Percentiles rank a stretch among this genome's conserved stretches.
These are phyloP conservation scores for Hypoxylon intermedium DNA, from an alignment of 495 filamentous ascomycete genomes.

Conservation along the genomic window DNA sequence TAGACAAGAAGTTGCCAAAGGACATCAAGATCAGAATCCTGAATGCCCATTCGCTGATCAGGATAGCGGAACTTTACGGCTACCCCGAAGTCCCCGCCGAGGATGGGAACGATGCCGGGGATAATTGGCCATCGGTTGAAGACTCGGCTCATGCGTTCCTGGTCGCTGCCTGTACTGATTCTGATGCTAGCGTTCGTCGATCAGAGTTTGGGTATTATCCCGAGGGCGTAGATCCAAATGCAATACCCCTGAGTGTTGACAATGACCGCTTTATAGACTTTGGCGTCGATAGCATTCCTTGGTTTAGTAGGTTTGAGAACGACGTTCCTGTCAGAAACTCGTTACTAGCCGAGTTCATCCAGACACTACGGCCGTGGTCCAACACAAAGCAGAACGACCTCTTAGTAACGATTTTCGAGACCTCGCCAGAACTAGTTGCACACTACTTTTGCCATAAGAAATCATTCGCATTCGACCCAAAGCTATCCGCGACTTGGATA, in stretches of 20 bases:
- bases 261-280: conserved; percentile 64
- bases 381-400: conserved; percentile 82
- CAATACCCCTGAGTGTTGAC: conserved; percentile 46
- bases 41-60: conserved; percentile 70
- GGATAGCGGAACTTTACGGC: conserved; percentile 74
- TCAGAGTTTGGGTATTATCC: conserved; percentile 76
- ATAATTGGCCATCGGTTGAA: conserved; percentile 53
- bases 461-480: conserved; percentile 87
- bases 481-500: conserved; percentile 90
- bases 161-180: conserved; percentile 72
- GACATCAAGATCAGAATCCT: conserved; percentile 76
- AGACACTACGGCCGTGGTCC: conserved; percentile 82
- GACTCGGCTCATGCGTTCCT: conserved; percentile 74
- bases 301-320: conserved; percentile 69
- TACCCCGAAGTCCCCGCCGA: conserved; percentile 54
- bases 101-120: conserved; percentile 25
- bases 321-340: conserved; percentile 77
- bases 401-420: conserved; percentile 76
- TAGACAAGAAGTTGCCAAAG: conserved; percentile 71
- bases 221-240: conserved; percentile 66
- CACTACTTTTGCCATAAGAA: conserved; percentile 82
- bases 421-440: conserved; percentile 82
- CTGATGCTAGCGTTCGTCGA: conserved; percentile 72
- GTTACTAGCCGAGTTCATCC: conserved; percentile 75
- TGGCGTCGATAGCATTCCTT: conserved; percentile 70